Conservation (phyloP, 148 eudicot species). For the Fagopyrum tataricum region DNA sequence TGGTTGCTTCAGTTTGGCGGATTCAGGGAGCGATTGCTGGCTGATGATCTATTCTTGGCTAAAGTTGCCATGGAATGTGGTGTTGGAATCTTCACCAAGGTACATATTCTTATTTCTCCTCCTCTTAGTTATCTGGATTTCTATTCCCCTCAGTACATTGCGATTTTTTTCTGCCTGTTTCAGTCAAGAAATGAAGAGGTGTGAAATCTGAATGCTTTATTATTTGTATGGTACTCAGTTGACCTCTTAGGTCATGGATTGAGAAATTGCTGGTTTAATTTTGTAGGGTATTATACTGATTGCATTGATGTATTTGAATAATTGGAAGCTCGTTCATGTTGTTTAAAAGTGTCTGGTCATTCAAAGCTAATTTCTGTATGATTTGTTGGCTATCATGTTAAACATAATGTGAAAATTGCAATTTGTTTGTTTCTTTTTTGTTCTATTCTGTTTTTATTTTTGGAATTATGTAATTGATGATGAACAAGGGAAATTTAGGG, state of each 20-base stretch:
- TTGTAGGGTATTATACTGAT: neutral
- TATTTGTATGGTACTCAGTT: neutral
- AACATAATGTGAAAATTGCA: neutral
- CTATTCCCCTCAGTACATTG: neutral
- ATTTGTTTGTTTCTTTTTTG: neutral
- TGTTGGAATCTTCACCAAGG: constrained; percentile 80
- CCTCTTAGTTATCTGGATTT: neutral
- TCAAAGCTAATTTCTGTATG: neutral
- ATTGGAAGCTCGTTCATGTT: neutral
- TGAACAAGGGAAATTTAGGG: neutral
- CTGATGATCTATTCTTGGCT: constrained; percentile 85
- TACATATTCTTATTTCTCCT: constrained; percentile 9
- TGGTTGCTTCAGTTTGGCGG: constrained; percentile 84
- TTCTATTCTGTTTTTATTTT: neutral
- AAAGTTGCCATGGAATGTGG: constrained; percentile 82
- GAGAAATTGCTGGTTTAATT: neutral
- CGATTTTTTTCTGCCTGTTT: neutral
- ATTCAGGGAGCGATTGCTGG: constrained; percentile 74
- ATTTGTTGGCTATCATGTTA: neutral
- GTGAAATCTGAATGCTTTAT: neutral
- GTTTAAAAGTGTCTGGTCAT: no score
- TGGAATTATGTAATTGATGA: constrained; percentile 2
- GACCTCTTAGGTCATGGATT: no score
- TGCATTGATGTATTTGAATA: neutral
- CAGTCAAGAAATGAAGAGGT: no score